Percentiles rank a stretch among this genome's conserved stretches.
These are phyloP conservation scores for Adansonia madagascariensis DNA, from an alignment of 441 rosid genomes.

Conservation along the genomic window DNA sequence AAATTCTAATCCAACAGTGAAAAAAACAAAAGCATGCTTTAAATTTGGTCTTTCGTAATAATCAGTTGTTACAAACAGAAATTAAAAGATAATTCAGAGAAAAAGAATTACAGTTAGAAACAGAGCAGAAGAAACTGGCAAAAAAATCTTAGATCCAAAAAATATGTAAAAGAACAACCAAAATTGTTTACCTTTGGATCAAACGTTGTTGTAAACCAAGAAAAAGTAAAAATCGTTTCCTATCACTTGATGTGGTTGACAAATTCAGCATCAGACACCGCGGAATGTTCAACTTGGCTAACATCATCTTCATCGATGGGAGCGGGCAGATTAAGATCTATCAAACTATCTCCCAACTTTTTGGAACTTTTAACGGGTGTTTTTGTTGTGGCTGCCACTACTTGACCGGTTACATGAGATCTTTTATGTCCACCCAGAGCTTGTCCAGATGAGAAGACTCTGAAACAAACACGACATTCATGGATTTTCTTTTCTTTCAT, in stretches of 20 bases:
- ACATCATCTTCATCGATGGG: slow-evolving; percentile 69
- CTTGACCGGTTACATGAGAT: slow-evolving; percentile 60
- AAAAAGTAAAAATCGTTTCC: slow-evolving; percentile 31
- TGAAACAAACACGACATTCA: slow-evolving; percentile 76
- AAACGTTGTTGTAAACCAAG: slow-evolving; percentile 29
- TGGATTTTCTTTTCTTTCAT: slow-evolving; percentile 56
- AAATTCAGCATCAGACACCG: slow-evolving; percentile 78
- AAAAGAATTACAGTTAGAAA: slow-evolving; percentile 48
- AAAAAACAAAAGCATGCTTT: not conserved
- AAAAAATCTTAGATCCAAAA: slow-evolving; percentile 39
- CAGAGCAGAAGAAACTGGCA: slow-evolving; percentile 40
- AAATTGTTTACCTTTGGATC: slow-evolving; percentile 44
- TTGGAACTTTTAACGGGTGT: slow-evolving; percentile 31
- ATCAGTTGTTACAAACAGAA: slow-evolving; percentile 36
- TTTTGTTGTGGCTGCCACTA: slow-evolving; percentile 13
- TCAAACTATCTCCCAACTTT: slow-evolving; percentile 46
- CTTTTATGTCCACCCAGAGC: slow-evolving; percentile 97
- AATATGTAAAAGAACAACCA: slow-evolving; percentile 37
- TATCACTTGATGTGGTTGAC: slow-evolving; percentile 49
- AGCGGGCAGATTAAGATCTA: slow-evolving; percentile 96
- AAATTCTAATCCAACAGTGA: not conserved
- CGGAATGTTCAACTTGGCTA: slow-evolving; percentile 73
- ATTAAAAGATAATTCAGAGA: slow-evolving; percentile 30
- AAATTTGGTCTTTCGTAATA: slow-evolving; percentile 10
- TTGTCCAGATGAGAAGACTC: slow-evolving; percentile 91